Base-by-base conservation (phyloP, 805 yeast genomes). In the Wickerhamomyces kurtzmanii region DNA sequence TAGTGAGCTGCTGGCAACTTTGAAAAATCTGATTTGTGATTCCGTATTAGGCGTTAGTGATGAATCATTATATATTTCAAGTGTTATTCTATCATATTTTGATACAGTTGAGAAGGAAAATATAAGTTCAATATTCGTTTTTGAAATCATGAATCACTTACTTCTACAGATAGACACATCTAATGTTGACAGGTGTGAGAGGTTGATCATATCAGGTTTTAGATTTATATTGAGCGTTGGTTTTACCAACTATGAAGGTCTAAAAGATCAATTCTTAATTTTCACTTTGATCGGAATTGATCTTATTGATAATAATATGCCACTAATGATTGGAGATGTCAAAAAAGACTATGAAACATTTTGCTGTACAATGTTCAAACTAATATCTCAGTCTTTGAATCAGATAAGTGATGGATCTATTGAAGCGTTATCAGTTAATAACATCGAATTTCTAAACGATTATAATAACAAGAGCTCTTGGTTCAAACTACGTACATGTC, bases 221-320 rank as follows among this genome's bases (percentile, higher is more conserved):
- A 45, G 38, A 9, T 46, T 59, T 11, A 38, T 61, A 4, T 32
- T 59, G 3, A 45, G 41, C 15, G 45, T 66, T n/a, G 47, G 56
- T 12, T 41, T 54, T 8, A 52, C 74, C 1, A 59, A 62, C 8
- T 61, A 59, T 39, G 65, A 57, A 2, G 42, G 54, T 1, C 34
- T 72, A 4, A 60, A 55, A 26, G 51, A 52, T 10, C 75, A 73
- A 39, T 35, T 71, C 9, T 37, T 57, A 5, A 38, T 63, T 4
- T 71, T 75, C 34, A 40, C 64, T 8, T 59, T 71, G 26, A 30
- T 71, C n/a, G 49, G 62, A 2, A 43, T 67, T 13, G 59, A 60
- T 6, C 59, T 59, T 30, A 39, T 72, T 3, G 36, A 43, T 21
- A 41, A 43, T 24, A 38, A 40, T 5, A 13, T 49, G 6, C 45